Evolutionary conservation across 176 grass and related monocot species (phyloP).

Genomic region (Musa schizocarpa): DNA sequence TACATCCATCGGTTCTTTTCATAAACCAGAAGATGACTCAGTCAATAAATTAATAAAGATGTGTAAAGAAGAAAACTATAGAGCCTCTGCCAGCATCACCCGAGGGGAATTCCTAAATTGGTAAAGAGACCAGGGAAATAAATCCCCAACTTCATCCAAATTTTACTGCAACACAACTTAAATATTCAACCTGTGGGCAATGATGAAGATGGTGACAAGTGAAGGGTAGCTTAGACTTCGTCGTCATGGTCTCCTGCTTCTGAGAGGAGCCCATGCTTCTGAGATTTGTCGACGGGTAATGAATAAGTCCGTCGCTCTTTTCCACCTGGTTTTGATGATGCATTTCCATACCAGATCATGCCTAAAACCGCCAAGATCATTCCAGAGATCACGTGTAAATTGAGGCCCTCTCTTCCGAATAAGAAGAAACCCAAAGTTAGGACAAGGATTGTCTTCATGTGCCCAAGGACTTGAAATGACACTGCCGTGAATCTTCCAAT

Average conservation of each 20-base stretch:
- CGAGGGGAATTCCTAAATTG: background rate
- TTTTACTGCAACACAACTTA: background rate
- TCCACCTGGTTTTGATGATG: constrained; percentile 29
- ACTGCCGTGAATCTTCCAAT: constrained; percentile 32
- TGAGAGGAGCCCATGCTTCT: constrained; percentile 6
- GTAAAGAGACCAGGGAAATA: background rate
- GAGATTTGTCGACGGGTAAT: constrained; percentile 11
- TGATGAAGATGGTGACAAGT: background rate
- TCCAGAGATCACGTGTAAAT: constrained; percentile 21
- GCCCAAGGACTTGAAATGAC: constrained; percentile 34
- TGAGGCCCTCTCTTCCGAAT: constrained; percentile 32
- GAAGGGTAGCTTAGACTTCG: constrained; percentile 2
- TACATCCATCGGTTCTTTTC: background rate
- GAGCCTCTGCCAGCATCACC: background rate
- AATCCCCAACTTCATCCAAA: background rate
- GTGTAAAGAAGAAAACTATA: background rate
- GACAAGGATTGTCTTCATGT: constrained; percentile 39
- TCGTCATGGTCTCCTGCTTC: constrained; percentile 7
- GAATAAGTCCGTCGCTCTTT: constrained; percentile 18
- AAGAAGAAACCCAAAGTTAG: constrained; percentile 28
- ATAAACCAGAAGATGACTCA: background rate
- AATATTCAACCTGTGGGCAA: background rate
- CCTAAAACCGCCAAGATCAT: constrained; percentile 28
- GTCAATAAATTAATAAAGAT: constrained; percentile 1
- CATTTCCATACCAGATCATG: constrained; percentile 28